Evolutionary conservation across 352 stramenopile species (phyloP).

Genomic region (Saprolegnia diclina): DNA sequence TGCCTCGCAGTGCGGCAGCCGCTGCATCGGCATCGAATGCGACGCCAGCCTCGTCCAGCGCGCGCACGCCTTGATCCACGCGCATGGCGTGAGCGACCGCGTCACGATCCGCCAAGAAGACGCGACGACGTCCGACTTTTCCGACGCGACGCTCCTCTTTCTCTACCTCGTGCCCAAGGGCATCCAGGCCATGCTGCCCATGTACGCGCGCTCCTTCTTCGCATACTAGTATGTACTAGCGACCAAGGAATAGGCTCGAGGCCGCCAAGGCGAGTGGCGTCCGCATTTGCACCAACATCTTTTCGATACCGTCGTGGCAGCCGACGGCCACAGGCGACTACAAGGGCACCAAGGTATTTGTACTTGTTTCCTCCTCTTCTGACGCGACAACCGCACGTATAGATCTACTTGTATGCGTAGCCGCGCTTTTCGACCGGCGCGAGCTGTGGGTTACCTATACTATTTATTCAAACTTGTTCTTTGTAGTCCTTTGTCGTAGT

Average conservation of each 20-base stretch:
- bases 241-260: conserved; percentile 42
- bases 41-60: conserved; percentile 50
- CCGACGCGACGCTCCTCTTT: conserved; percentile 60
- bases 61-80: conserved; percentile 37
- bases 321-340: conserved; percentile 49
- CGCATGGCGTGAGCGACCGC: conserved; percentile 27
- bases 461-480: not conserved
- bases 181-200: conserved; percentile 63
- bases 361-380: not conserved
- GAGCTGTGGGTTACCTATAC: not conserved
- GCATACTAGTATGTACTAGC: not conserved
- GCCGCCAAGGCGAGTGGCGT: conserved; percentile 51
- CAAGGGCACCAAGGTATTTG: conserved; percentile 76
- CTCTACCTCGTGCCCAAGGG: conserved; percentile 78
- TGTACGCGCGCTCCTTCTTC: conserved; percentile 32
- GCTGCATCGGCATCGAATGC: conserved; percentile 73
- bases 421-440: not conserved
- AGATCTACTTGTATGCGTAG: conserved; percentile 27
- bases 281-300: conserved; percentile 79
- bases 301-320: conserved; percentile 70
- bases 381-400: not conserved
- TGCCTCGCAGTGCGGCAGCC: conserved; percentile 31
- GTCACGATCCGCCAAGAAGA: conserved; percentile 62
- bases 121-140: conserved; percentile 53
- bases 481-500: too few relatives aligned